Evolutionary conservation across 1,284 basidiomycete genomes (phyloP), one percentile per base, ranked within the genome.

Genomic region (Cutaneotrichosporon sp.): DNA sequence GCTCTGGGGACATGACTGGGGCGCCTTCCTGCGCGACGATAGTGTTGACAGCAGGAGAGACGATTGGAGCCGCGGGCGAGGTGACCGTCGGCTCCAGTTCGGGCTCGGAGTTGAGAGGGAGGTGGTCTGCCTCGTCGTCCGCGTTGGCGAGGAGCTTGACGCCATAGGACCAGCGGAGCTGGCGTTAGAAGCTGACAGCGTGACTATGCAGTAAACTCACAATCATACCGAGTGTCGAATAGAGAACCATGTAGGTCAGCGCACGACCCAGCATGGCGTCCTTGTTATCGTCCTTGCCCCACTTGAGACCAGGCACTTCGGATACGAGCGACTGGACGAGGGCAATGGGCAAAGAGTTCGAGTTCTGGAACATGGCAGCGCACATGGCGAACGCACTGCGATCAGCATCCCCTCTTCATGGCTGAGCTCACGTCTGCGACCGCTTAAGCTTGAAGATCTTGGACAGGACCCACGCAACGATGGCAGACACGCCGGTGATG

Each of bases 201-300:
- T 25, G 54, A 35, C 20, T 35, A 17, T 34, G 2, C n/a, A n/a
- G n/a, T n/a, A n/a, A n/a, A 80, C 84, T 59, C 66, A 88, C 86
- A 63, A 93, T 82, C 89, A 94, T 96, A 51, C 92, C 91, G 37
- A 97, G 79, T 0, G 92, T 96, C 55, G 88, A 91, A 71, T 92
- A 93, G 17, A 96, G 78, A 6, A 94, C 88, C 35, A 97, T 81
- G 68, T 97, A 96, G 0, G 91, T 92, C 55, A 97, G 77, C 0
- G 93, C 90, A 11, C 92, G 82, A 49, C 92, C 91, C 35, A 96
- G 80, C 89, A 96, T 96, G 31, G 86, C 82, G 62, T 91, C 81
- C 63, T 84, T 80, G 61, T 82, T 86, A 67, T 97, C 92, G 49
- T 87, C 83, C 6, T 80, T 69, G 16, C 81, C 85, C 90, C 91